Conservation (phyloP, 1,284 basidiomycete genomes). For the Ganoderma leucocontextum region DNA sequence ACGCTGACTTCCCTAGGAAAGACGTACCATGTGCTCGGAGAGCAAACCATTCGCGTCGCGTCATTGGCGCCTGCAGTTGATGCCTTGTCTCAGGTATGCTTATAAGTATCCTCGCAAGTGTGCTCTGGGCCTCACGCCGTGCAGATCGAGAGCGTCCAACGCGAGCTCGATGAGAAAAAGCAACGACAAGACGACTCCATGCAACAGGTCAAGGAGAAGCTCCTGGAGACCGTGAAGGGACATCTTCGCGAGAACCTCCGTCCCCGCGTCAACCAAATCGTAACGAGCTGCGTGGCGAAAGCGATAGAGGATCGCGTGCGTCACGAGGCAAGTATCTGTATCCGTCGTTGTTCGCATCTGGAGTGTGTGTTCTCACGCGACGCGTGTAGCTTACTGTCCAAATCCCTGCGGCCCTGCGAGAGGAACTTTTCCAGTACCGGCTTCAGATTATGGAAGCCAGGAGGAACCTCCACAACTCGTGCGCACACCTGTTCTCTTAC, state of each 20-base stretch:
- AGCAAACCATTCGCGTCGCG: constrained; percentile 53
- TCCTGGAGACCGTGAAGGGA: constrained; percentile 50
- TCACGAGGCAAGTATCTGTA: constrained; percentile 32
- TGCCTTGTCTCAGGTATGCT: constrained; percentile 51
- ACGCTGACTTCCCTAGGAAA: constrained; percentile 48
- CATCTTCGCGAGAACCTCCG: constrained; percentile 48
- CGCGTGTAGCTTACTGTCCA: constrained; percentile 50
- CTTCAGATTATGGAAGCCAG: constrained; percentile 45
- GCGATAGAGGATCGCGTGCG: constrained; percentile 48
- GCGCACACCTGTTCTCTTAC: constrained; percentile 30
- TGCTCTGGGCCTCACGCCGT: not conserved
- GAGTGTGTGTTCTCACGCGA: not conserved
- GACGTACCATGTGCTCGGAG: constrained; percentile 54
- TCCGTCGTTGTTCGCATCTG: not conserved
- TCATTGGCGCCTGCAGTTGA: constrained; percentile 53
- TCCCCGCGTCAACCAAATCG: constrained; percentile 42
- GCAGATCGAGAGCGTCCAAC: constrained; percentile 49
- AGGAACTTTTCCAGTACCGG: constrained; percentile 50
- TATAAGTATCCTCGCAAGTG: not conserved
- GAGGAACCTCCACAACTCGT: constrained; percentile 58
- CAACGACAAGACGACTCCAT: constrained; percentile 48
- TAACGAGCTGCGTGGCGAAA: constrained; percentile 48
- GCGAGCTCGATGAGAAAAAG: constrained; percentile 49
- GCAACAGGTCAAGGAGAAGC: constrained; percentile 42
- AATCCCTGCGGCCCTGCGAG: constrained; percentile 52